Evolutionary conservation across 495 filamentous ascomycete genomes (phyloP).

Genomic region (Aspergillus ostianus): DNA sequence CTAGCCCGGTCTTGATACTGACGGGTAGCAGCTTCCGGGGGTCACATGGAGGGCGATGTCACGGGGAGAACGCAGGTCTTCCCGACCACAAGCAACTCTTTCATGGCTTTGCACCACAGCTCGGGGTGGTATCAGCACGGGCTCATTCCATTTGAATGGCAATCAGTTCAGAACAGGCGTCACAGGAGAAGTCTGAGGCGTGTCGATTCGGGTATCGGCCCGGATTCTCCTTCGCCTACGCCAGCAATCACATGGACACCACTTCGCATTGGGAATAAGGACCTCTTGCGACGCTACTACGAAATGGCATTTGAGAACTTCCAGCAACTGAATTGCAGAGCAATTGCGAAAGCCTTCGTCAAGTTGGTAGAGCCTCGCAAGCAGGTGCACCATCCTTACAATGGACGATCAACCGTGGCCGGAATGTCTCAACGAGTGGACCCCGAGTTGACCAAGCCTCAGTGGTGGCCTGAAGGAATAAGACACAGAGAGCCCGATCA

Average conservation of each 20-base stretch:
- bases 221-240: slow-evolving; percentile 24
- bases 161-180: slow-evolving; percentile 31
- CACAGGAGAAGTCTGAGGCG: slow-evolving; percentile 29
- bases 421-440: slow-evolving; percentile 40
- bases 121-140: slow-evolving; percentile 26
- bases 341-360: slow-evolving; percentile 71
- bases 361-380: slow-evolving; percentile 76
- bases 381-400: slow-evolving; percentile 75
- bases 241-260: slow-evolving; percentile 32
- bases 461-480: slow-evolving; percentile 74
- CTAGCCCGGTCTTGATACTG: slow-evolving; percentile 2
- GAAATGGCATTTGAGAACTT: slow-evolving; percentile 59
- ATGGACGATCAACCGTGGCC: slow-evolving; percentile 47
- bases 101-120: slow-evolving; percentile 17
- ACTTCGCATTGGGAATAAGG: slow-evolving; percentile 56
- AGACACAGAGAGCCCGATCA: slow-evolving; percentile 81
- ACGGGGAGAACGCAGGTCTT: slow-evolving; percentile 7
- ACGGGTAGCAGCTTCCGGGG: slow-evolving; percentile 7
- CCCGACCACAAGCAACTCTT: background rate
- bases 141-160: slow-evolving; percentile 41
- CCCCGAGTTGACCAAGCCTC: slow-evolving; percentile 53
- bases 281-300: slow-evolving; percentile 62
- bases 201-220: slow-evolving; percentile 10
- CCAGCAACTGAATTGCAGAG: slow-evolving; percentile 70
- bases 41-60: slow-evolving; percentile 16